Evolutionary conservation across 495 filamentous ascomycete genomes (phyloP).

Genomic region (Neurospora sp.): DNA sequence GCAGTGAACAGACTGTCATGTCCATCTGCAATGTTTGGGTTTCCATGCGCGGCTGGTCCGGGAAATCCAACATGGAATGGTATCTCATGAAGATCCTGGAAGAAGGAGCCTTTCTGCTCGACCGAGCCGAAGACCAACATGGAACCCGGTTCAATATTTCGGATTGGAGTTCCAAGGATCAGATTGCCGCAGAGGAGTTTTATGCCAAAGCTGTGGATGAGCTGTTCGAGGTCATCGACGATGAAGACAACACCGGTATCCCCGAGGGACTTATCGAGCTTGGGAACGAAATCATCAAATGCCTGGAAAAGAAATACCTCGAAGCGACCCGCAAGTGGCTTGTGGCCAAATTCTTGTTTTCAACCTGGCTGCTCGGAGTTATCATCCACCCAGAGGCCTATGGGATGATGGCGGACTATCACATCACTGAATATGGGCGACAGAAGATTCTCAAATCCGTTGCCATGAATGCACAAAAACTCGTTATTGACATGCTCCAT

Average conservation of each 20-base stretch:
- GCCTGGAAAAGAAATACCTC: conserved; percentile 61
- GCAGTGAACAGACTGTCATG: conserved; percentile 54
- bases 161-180: conserved; percentile 54
- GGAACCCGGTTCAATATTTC: conserved; percentile 56
- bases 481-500: conserved; percentile 51
- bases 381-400: conserved; percentile 85
- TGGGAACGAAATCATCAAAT: conserved; percentile 68
- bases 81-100: conserved; percentile 90
- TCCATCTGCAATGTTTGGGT: conserved; percentile 76
- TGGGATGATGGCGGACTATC: conserved; percentile 81
- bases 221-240: conserved; percentile 80
- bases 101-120: conserved; percentile 82
- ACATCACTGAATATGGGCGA: conserved; percentile 82
- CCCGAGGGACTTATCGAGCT: conserved; percentile 76
- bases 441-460: conserved; percentile 82
- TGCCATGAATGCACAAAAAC: conserved; percentile 64
- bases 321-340: conserved; percentile 67
- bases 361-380: conserved; percentile 71
- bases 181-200: conserved; percentile 79
- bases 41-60: conserved; percentile 78
- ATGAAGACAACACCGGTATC: conserved; percentile 67
- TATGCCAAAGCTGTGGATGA: conserved; percentile 72
- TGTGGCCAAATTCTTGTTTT: conserved; percentile 86
- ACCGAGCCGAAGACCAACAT: conserved; percentile 60
- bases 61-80: conserved; percentile 78